Base-by-base conservation (phyloP, 1,139 yeast genomes). In the Lodderomyces jiufengensis region DNA sequence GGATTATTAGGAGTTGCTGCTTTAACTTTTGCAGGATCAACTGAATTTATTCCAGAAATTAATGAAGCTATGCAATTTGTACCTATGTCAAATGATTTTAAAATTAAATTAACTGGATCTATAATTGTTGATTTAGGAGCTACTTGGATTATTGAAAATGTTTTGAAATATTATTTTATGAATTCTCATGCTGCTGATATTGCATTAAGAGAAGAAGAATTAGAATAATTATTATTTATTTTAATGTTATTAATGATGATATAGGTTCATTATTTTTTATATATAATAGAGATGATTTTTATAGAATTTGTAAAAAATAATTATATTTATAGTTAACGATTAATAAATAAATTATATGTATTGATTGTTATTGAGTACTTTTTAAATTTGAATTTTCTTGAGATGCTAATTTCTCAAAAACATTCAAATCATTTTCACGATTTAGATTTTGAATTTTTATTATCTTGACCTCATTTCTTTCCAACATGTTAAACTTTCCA, bases 11-110 rank as follows among this genome's bases (percentile, higher is more conserved):
- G 96, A 47, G 97, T 92, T 50, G 85, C 95, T 25, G 87, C 76
- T 29, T 73, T 92, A 51, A 95, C 97, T 1, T 63, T 92, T 44
- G 76, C 95, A 12, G 95, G 98, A 18, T 81, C 97, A 7, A 88
- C 97, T 21, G 99, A 94, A 60, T 84, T 92, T 54, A 59, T 90
- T 51, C 98, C 98, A 24, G 99, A 94, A 66, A 65, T 94, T 54
- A 92, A 92, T 56, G 92, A 85, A 56, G 86, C 86, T 13, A 79
- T 92, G 80, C 80, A 82, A 57, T 85, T 92, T 58, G 98, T 94
- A 34, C 87, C 88, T 47, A 90, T 92, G 97, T 61, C 69, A 27
- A 55, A 62, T 24, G 52, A 61, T n/a, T 92, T 92, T 76, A 90
- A 87, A 64, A 49, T 73, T 48, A 84, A 85, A 61, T 73, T 92